Conservation (phyloP, 179 eudicot genomes). For the Beta macrorhiza region DNA sequence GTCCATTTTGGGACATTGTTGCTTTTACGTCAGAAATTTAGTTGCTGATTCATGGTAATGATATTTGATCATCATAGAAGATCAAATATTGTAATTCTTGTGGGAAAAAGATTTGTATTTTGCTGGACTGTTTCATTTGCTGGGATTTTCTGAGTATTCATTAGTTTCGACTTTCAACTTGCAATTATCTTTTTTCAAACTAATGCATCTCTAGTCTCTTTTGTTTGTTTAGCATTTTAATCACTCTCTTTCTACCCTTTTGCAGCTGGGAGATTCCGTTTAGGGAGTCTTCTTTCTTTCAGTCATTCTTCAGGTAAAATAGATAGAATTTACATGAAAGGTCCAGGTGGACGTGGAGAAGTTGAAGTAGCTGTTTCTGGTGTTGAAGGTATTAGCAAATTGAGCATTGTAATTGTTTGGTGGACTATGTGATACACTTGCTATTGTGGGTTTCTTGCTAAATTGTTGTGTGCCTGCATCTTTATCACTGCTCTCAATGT, state of each 20-base stretch:
- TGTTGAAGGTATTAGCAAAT: constrained; percentile 57
- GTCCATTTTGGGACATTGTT: background rate
- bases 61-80: background rate
- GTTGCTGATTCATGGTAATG: background rate
- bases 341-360: constrained; percentile 99
- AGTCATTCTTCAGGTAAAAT: constrained; percentile 72
- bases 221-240: constrained; percentile 2
- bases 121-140: background rate
- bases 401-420: background rate
- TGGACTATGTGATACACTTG: background rate
- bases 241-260: constrained; percentile 13
- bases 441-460: background rate
- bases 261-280: constrained; percentile 78
- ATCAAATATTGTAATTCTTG: background rate
- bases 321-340: constrained; percentile 90
- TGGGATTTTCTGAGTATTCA: background rate
- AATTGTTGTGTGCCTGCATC: background rate
- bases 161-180: background rate
- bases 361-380: constrained; percentile 99
- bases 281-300: constrained; percentile 94
- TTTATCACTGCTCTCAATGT: background rate
- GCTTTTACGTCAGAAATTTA: background rate
- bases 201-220: background rate
- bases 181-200: background rate
- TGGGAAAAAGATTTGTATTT: background rate